Conservation (phyloP, 2,329 filamentous ascomycete genomes). For the Arthroderma sp. region DNA sequence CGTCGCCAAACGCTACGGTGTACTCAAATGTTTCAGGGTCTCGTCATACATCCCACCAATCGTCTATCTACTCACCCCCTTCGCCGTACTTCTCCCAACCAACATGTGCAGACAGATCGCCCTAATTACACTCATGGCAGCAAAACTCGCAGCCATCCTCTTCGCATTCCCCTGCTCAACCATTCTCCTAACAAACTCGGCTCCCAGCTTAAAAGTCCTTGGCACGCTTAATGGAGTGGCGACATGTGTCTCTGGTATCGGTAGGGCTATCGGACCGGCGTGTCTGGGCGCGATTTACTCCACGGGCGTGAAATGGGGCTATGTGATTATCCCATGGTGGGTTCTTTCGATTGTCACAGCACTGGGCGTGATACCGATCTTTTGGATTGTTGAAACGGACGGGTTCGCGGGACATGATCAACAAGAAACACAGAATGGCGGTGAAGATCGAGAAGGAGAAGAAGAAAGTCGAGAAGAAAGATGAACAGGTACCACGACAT, state of each 20-base stretch:
- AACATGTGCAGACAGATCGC: conserved; percentile 41
- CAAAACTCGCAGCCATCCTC: conserved; percentile 64
- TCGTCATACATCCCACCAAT: conserved; percentile 57
- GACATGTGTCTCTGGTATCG: conserved; percentile 67
- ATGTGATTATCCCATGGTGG: conserved; percentile 72
- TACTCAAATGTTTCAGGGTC: conserved; percentile 58
- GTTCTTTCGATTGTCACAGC: conserved; percentile 51
- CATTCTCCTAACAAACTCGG: conserved; percentile 82
- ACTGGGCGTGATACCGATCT: conserved; percentile 57
- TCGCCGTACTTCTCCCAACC: conserved; percentile 51
- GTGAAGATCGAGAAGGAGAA: conserved; percentile 2
- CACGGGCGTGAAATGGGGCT: conserved; percentile 60
- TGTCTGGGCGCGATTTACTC: conserved; percentile 60
- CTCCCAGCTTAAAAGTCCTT: conserved; percentile 58
- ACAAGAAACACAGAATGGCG: conserved; percentile 19
- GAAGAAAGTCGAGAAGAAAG: not conserved
- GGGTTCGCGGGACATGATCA: conserved; percentile 39
- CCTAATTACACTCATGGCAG: conserved; percentile 54
- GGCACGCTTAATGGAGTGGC: conserved; percentile 87
- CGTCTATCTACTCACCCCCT: conserved; percentile 70
- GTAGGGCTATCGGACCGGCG: conserved; percentile 66
- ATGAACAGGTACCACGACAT: too few relatives aligned
- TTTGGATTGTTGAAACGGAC: conserved; percentile 60
- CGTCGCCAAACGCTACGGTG: conserved; percentile 58
- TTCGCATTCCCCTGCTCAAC: conserved; percentile 82